Base-by-base conservation (phyloP, 768 basidiomycete species). In the Trametes maxima region DNA sequence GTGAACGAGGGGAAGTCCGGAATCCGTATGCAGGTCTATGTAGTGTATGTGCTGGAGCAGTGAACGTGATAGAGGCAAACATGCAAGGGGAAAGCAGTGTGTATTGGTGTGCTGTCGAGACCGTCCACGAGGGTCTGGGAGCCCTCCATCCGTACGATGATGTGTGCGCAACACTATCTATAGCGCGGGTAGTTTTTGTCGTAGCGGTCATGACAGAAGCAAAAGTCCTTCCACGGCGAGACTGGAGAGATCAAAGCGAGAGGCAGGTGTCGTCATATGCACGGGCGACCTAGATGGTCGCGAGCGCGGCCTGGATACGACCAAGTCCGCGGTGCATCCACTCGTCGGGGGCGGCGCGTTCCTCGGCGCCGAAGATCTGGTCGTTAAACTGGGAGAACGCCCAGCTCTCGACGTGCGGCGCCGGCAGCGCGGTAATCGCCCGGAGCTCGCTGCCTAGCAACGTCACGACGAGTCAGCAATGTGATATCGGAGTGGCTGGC, bases 341-440 rank as follows among this genome's bases (percentile, higher is more conserved):
- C 59, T 85, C 82, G 19, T 75, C 73, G 24, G 88, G 87, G 2
- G 79, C 62, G 13, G 79, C 72, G 28, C 82, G 78, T 59, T 84
- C 80, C 13, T 60, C 69, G 6, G 69, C 65, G 16, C 78, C 72
- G 68, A 88, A 85, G 28, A 88, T 57, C 33, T 82, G 72, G 70
- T 88, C 81, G 69, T 89, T 88, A 63, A 80, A 80, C 33, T 78
- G 71, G 21, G 79, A 77, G 69, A 88, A 89, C 21, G 79, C 84
- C 88, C 88, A 88, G 39, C 75, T 72, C 36, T 75, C 71, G 46
- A 83, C 82, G 66, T 86, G 79, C n/a, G 87, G 87, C 21, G 83
- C 75, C 3, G 84, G 78, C 19, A 80, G 77, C 24, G 85, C 82
- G 13, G 87, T 86, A 61, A 89, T 79, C 4, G 86, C 87, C 28